Evolutionary conservation across 2,329 filamentous ascomycete species (phyloP).

Genomic region (Cephalotrichum gorgonifer): DNA sequence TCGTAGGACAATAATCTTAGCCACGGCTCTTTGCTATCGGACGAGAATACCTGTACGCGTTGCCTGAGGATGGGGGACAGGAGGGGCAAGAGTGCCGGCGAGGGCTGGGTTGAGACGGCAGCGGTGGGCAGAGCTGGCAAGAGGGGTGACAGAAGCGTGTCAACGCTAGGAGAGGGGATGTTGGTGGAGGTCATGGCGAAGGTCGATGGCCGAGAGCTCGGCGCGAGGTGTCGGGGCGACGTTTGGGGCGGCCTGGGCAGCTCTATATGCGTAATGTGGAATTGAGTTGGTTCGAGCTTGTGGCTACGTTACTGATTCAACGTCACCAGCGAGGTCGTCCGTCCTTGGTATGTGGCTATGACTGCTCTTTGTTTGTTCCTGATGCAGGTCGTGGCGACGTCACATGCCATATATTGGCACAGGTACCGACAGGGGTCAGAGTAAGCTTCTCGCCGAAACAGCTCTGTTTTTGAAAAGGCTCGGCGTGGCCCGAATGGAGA

Average conservation of each 20-base stretch:
- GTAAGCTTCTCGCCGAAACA: too few relatives aligned
- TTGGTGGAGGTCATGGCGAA: conserved; percentile 9
- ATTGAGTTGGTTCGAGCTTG: neutral
- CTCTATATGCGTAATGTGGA: neutral
- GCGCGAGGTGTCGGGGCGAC: neutral
- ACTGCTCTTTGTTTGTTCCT: too few relatives aligned
- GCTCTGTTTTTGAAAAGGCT: too few relatives aligned
- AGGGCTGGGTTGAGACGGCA: conserved; percentile 45
- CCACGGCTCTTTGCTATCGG: conserved; percentile 55
- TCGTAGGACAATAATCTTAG: conserved; percentile 64
- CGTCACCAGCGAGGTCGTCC: too few relatives aligned
- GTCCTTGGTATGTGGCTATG: too few relatives aligned
- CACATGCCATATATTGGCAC: too few relatives aligned
- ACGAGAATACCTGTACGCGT: conserved; percentile 54
- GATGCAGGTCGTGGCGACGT: too few relatives aligned
- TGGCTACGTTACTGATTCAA: neutral
- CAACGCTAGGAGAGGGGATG: conserved; percentile 33
- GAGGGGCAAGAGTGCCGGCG: conserved; percentile 45
- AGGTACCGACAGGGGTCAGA: too few relatives aligned
- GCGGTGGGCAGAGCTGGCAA: conserved; percentile 51
- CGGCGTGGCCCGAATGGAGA: too few relatives aligned
- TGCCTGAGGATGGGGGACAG: conserved; percentile 58
- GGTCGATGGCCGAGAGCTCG: neutral
- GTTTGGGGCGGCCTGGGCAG: neutral
- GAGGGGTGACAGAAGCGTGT: conserved; percentile 41